Conservation (phyloP, 1,284 basidiomycete genomes). For the Ustilago tritici region DNA sequence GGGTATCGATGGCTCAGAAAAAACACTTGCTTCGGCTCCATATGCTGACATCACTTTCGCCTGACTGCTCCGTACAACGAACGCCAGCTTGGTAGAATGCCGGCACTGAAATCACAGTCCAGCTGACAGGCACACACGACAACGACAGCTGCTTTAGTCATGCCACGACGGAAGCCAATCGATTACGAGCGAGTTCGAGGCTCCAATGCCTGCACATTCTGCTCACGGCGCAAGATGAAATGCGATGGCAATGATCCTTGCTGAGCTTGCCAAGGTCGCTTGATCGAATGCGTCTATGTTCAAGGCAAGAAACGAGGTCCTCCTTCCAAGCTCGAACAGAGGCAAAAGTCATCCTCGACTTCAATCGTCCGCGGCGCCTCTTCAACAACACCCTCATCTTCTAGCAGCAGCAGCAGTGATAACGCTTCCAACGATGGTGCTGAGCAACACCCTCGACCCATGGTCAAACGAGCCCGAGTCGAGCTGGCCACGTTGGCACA, state of each 20-base stretch:
- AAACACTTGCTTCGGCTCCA: background rate
- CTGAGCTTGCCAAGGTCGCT: conserved; percentile 5
- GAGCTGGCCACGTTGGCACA: conserved; percentile 4
- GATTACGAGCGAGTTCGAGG: conserved; percentile 20
- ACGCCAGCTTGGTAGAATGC: background rate
- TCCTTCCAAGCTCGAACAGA: conserved; percentile 8
- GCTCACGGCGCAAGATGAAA: conserved; percentile 25
- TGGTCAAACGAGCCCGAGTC: conserved; percentile 2
- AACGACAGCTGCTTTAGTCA: background rate
- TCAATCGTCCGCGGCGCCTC: background rate
- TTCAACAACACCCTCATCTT: background rate
- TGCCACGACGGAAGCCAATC: conserved; percentile 15
- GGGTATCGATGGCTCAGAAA: background rate
- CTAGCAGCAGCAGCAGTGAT: background rate
- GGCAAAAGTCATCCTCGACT: background rate
- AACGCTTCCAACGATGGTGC: background rate
- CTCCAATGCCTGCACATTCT: conserved; percentile 23
- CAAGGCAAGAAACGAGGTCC: conserved; percentile 23
- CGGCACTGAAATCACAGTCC: background rate
- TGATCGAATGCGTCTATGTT: conserved; percentile 5
- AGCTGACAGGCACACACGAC: background rate
- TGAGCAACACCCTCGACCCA: background rate
- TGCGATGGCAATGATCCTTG: conserved; percentile 19
- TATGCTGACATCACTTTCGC: background rate
- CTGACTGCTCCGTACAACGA: background rate